Evolutionary conservation across 169 alveolate species (phyloP), one percentile per base, ranked within the genome.

Genomic region (Amoebophrya sp.): DNA sequence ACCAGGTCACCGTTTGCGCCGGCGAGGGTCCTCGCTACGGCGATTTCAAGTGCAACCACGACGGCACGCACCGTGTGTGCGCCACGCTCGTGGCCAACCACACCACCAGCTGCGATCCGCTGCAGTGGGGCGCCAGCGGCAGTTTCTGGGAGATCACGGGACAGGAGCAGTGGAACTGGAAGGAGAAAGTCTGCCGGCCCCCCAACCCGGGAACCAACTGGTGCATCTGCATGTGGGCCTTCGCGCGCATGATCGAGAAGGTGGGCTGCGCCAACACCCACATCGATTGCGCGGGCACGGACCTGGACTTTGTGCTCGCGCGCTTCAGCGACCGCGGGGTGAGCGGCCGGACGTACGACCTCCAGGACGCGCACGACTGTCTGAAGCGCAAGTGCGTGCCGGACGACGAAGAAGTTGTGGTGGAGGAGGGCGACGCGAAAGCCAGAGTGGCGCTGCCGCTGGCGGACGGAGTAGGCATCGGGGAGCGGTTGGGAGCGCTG

Each of bases 31-130:
- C 78, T 2, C 78, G 78, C 10, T 58, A 58, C 34, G 78, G 78
- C 78, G 78, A 58, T n/a, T 58, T 58, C 78, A 58, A 58, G 78
- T 58, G 78, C 78, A 58, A 58, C 34, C 78, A 58, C 34, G 78
- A 58, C 78, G 78, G 78, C 26, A 58, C 78, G 34, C 78, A 58
- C 78, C 26, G 78, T 10, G 78, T 58, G 34, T 58, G 78, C 23
- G 78, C 78, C 38, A 58, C 78, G 7, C 78, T 58, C 29, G 78
- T 58, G 4, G 34, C 26, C 10, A 58, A 58, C 78, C 26, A 58
- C 34, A 58, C 78, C 7, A 1, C 78, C 34, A 58, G 39, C 23
- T 58, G 78, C 78, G 78, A 58, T 10, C 29, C 4, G 78, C 78
- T 58, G 26, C 4, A 16, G 23, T 58, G 78, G 78, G 78, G 34